These are phyloP conservation scores for Hypoxylon sp. DNA, from an alignment of 2,329 filamentous ascomycete species.

Conservation along the genomic window DNA sequence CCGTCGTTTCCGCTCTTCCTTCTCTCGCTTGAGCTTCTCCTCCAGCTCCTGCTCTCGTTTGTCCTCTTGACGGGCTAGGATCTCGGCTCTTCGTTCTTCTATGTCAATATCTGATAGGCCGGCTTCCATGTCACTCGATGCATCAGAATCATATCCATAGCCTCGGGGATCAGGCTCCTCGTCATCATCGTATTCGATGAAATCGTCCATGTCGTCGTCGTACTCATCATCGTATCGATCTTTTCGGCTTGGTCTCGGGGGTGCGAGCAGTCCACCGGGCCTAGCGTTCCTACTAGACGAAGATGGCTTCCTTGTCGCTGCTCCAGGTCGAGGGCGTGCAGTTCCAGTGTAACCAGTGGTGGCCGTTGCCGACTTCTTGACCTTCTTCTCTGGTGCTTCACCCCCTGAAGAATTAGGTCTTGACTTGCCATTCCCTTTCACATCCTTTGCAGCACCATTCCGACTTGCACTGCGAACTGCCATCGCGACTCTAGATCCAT, in stretches of 20 bases:
- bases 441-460: conserved; percentile 47
- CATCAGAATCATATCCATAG: conserved; percentile 74
- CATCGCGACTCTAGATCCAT: conserved; percentile 36
- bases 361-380: conserved; percentile 73
- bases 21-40: conserved; percentile 53
- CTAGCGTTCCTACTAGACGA: conserved; percentile 41
- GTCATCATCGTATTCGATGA: conserved; percentile 74
- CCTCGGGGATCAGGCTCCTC: conserved; percentile 60
- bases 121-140: conserved; percentile 84
- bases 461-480: conserved; percentile 39
- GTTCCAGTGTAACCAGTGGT: conserved; percentile 77
- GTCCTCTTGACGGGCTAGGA: conserved; percentile 77
- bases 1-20: conserved; percentile 53
- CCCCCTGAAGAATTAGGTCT: conserved; percentile 53
- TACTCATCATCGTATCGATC: conserved; percentile 72
- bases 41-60: conserved; percentile 68
- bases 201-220: conserved; percentile 72
- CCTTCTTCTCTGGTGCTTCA: conserved; percentile 67
- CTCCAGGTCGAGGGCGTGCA: conserved; percentile 69
- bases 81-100: conserved; percentile 76
- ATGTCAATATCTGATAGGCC: conserved; percentile 80
- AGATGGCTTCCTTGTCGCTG: conserved; percentile 53
- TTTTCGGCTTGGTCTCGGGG: conserved; percentile 51
- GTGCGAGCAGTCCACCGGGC: conserved; percentile 57
- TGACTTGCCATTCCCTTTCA: conserved; percentile 50